Base-by-base conservation (phyloP, 2,329 filamentous ascomycete genomes). In the Ophiocordyceps sinensis region DNA sequence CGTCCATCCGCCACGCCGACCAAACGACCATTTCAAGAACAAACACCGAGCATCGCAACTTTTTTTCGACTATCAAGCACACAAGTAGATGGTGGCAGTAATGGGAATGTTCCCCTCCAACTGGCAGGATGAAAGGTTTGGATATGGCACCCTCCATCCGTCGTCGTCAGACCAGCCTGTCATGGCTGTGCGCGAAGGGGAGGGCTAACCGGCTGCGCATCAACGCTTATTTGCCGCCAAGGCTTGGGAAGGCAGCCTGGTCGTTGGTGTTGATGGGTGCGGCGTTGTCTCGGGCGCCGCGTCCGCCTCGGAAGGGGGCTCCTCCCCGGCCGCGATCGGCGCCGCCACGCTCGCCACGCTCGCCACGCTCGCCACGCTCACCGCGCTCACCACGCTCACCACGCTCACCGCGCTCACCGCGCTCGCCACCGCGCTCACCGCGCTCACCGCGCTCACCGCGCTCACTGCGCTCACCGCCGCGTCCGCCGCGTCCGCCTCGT, bases 211-310 rank as follows among this genome's bases (percentile, higher is more conserved):
- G 32, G 30, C n/a, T 35, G 32, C n/a, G 32, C 32, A 35, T 14
- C 32, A 17, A 35, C 5, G 49, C 53, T 58, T 70, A 72, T 57
- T 67, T 66, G 60, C 68, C 66, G 54, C 72, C 73, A 51, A 78
- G 65, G 66, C 70, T 75, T 54, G 74, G 74, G 69, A 78, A 77
- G 47, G 72, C 72, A 49, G 60, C 63, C 66, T 74, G 62, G 52
- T 77, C 73, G 54, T 58, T 68, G 56, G 68, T 67, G 67, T 76
- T 75, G 64, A 77, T 70, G 51, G 62, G 49, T 51, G 61, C 58
- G 41, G 41, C 49, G 46, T 41, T 45, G 26, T 49, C 46, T 30
- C 51, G 53, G 40, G 53, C 55, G 44, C 64, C 65, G 58, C 70
- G 65, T 47, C 59, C 61, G 44, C 64, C 60, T 45, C 66, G 60